A percentile compares a stretch with the other conserved stretches of the same genome.
Conservation (phyloP, 2,329 filamentous ascomycete genomes). For the Dothistroma septosporum region DNA sequence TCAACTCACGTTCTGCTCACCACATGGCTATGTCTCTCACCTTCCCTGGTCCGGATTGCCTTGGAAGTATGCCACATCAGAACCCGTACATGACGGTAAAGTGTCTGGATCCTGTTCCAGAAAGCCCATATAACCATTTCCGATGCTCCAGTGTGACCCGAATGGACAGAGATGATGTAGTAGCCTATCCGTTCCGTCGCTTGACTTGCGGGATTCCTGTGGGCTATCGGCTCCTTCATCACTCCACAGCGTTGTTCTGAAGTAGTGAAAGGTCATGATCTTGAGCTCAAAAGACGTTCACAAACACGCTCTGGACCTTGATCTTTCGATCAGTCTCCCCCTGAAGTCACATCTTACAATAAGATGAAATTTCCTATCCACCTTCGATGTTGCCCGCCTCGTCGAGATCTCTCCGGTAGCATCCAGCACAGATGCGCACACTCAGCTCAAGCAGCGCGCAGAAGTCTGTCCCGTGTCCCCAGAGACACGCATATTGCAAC, state of each 20-base stretch:
- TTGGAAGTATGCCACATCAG: no score
- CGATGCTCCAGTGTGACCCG: no score
- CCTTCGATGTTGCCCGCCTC: neutral
- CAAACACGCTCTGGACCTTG: neutral
- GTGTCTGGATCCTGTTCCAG: no score
- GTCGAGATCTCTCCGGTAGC: neutral
- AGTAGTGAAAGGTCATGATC: no score
- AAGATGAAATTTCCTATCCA: neutral
- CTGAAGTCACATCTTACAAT: neutral
- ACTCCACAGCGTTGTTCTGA: neutral
- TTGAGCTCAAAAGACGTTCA: no score
- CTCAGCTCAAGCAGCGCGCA: neutral
- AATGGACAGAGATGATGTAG: neutral
- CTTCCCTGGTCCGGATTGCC: no score
- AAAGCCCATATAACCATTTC: no score
- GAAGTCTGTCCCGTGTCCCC: neutral
- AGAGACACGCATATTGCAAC: neutral
- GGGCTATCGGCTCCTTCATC: neutral
- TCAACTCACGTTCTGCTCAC: no score
- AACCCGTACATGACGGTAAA: no score
- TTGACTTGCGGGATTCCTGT: neutral
- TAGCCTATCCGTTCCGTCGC: neutral
- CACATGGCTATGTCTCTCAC: no score
- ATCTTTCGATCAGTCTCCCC: no score
- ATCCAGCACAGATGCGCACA: neutral